phyloP scores from a whole-genome alignment of 805 yeast genomes.

The Metschnikowia arizonensis region DNA sequence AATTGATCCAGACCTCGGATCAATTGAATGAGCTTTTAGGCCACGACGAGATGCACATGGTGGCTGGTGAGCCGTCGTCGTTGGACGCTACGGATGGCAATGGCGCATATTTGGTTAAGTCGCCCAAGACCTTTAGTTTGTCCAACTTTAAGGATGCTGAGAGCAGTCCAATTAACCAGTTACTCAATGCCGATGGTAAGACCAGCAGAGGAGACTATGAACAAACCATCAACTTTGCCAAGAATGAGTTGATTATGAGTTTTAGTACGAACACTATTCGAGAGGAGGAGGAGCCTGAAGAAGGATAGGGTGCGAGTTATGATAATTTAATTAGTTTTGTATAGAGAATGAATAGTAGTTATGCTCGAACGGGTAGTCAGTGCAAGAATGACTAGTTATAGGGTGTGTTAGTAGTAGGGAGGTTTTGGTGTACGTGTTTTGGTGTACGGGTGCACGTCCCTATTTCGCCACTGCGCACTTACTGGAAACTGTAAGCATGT shows the following conservation, averaged over 20 bases:
- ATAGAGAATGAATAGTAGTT: too few relatives aligned
- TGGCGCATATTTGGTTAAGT: slow-evolving; percentile 26
- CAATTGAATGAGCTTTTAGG: slow-evolving; percentile 15
- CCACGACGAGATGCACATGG: neutral
- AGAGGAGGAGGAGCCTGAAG: slow-evolving; percentile 40
- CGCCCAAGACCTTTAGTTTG: slow-evolving; percentile 40
- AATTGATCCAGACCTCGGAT: slow-evolving; percentile 17
- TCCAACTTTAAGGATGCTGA: slow-evolving; percentile 33
- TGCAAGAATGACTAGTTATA: too few relatives aligned
- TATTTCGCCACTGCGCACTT: slow-evolving; percentile 9
- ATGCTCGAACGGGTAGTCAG: too few relatives aligned
- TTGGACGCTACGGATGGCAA: slow-evolving; percentile 17
- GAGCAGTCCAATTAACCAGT: slow-evolving; percentile 33
- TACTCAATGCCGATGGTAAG: slow-evolving; percentile 22
- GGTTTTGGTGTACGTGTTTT: too few relatives aligned
- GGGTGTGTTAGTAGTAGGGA: too few relatives aligned
- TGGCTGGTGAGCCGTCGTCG: neutral
- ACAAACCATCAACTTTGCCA: slow-evolving; percentile 5
- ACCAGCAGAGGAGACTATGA: slow-evolving; percentile 2
- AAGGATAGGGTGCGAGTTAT: too few relatives aligned
- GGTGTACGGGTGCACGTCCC: too few relatives aligned
- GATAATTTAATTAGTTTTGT: too few relatives aligned
- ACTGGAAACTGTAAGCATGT: slow-evolving; percentile 36
- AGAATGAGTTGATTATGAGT: slow-evolving; percentile 25
- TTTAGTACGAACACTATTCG: slow-evolving; percentile 35